Evolutionary conservation across 139 green algal genomes (phyloP).

Genomic region (Asterochloris erici): DNA sequence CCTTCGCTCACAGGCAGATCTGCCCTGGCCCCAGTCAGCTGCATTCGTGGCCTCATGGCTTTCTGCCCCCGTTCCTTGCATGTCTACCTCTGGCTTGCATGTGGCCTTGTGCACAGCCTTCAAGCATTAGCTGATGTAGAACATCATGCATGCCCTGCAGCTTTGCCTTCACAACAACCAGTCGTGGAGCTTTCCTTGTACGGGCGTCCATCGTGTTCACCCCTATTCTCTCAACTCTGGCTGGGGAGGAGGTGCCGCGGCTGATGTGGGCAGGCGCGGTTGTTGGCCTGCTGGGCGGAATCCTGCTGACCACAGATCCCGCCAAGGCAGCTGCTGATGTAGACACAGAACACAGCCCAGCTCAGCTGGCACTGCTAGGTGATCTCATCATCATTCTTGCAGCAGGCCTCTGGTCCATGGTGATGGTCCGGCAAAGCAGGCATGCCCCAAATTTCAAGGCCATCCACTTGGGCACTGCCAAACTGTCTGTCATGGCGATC

Average conservation of each 20-base stretch:
- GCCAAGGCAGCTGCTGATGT: not conserved
- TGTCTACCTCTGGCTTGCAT: no score
- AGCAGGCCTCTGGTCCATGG: slow-evolving; percentile 18
- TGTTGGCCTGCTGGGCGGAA: slow-evolving; percentile 8
- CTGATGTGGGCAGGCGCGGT: slow-evolving; percentile 16
- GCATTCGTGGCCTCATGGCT: no score
- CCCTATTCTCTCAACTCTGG: slow-evolving; percentile 18
- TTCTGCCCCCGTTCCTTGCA: no score
- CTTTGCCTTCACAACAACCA: slow-evolving; percentile 29
- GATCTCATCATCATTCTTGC: slow-evolving; percentile 15
- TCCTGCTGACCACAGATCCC: slow-evolving; percentile 18
- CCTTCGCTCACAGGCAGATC: no score
- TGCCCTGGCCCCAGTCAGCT: no score
- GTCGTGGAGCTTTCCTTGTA: slow-evolving; percentile 36
- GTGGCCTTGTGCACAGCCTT: not conserved
- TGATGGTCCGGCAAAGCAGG: slow-evolving; percentile 24
- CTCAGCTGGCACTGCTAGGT: slow-evolving; percentile 9
- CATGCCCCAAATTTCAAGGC: slow-evolving; percentile 13
- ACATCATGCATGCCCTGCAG: slow-evolving; percentile 5
- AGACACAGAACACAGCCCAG: not conserved
- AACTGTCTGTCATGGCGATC: slow-evolving; percentile 17
- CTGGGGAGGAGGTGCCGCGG: slow-evolving; percentile 11
- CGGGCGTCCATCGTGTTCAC: slow-evolving; percentile 26
- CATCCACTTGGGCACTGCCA: slow-evolving; percentile 9
- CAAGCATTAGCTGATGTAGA: slow-evolving; percentile 23